These are phyloP conservation scores for Calonectria hongkongensis DNA, from an alignment of 2,329 filamentous ascomycete genomes.

Conservation along the genomic window DNA sequence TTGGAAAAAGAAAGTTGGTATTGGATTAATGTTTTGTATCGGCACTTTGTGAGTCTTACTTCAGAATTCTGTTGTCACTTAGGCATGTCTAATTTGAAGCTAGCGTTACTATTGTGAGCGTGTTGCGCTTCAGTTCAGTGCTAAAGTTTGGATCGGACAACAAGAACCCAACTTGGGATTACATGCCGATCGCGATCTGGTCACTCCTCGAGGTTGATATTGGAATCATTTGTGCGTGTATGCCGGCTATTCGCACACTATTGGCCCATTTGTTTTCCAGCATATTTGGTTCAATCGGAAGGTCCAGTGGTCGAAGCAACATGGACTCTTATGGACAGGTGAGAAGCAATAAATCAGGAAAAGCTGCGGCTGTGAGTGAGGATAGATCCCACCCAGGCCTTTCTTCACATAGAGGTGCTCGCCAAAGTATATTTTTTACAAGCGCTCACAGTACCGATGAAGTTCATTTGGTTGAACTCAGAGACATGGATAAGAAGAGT, in stretches of 20 bases:
- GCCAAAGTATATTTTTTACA: background rate
- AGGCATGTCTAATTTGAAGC: background rate
- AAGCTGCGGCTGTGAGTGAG: background rate
- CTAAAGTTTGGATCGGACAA: background rate
- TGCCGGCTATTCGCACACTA: slow-evolving; percentile 60
- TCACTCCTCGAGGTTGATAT: slow-evolving; percentile 63
- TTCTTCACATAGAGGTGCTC: background rate
- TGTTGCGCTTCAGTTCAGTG: slow-evolving; percentile 15
- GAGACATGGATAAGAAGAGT: slow-evolving; percentile 14
- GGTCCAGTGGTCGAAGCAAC: slow-evolving; percentile 5
- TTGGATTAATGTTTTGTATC: slow-evolving; percentile 65
- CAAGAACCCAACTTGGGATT: slow-evolving; percentile 60
- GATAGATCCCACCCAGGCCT: background rate
- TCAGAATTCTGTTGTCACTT: no score
- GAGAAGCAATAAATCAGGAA: background rate
- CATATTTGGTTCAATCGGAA: slow-evolving; percentile 46
- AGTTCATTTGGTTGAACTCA: background rate
- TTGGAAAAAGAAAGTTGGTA: slow-evolving; percentile 67
- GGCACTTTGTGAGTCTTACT: slow-evolving; percentile 64
- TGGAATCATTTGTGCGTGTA: slow-evolving; percentile 62
- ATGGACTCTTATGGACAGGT: slow-evolving; percentile 1
- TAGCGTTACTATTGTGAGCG: slow-evolving; percentile 47
- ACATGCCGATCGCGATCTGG: slow-evolving; percentile 58
- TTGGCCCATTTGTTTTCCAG: slow-evolving; percentile 63
- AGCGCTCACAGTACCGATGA: background rate